phyloP scores from a whole-genome alignment of 2,329 filamentous ascomycete species.

The Fusarium haematococcum region DNA sequence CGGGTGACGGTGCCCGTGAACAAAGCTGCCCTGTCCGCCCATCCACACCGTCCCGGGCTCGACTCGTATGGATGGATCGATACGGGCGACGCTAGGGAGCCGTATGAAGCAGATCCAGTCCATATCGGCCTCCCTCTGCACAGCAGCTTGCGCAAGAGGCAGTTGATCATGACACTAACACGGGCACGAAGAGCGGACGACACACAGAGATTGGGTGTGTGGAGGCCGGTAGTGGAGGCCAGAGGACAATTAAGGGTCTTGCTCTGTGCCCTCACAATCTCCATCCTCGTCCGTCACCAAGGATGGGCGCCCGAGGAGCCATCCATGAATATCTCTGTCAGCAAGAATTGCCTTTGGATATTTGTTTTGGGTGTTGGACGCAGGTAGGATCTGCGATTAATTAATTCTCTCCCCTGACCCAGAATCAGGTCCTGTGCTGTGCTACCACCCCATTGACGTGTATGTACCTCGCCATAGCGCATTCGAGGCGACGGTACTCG shows the following conservation, averaged over 20 bases:
- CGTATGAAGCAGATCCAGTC: constrained; percentile 14
- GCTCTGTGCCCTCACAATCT: constrained; percentile 36
- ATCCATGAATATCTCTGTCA: neutral
- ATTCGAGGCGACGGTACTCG: constrained; percentile 8
- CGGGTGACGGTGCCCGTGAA: constrained; percentile 6
- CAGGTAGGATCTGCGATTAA: constrained; percentile 11
- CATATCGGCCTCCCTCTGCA: constrained; percentile 21
- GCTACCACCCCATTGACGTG: neutral
- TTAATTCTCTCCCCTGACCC: constrained; percentile 1
- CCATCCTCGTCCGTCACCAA: constrained; percentile 22
- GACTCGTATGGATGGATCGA: constrained; percentile 2
- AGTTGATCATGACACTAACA: constrained; percentile 37
- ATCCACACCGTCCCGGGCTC: neutral
- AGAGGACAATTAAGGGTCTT: constrained; percentile 38
- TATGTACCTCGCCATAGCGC: constrained; percentile 15
- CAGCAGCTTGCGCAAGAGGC: constrained; percentile 32
- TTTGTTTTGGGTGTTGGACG: neutral
- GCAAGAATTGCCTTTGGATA: neutral
- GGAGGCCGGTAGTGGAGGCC: constrained; percentile 39
- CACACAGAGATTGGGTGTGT: constrained; percentile 23
- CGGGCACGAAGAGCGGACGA: constrained; percentile 1
- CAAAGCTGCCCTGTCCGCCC: constrained; percentile 12
- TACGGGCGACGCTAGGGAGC: constrained; percentile 32
- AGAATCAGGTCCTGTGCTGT: neutral
- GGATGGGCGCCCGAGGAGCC: constrained; percentile 18